phyloP scores from a whole-genome alignment of 306 rosid species.

The Ochetophila trinervis region DNA sequence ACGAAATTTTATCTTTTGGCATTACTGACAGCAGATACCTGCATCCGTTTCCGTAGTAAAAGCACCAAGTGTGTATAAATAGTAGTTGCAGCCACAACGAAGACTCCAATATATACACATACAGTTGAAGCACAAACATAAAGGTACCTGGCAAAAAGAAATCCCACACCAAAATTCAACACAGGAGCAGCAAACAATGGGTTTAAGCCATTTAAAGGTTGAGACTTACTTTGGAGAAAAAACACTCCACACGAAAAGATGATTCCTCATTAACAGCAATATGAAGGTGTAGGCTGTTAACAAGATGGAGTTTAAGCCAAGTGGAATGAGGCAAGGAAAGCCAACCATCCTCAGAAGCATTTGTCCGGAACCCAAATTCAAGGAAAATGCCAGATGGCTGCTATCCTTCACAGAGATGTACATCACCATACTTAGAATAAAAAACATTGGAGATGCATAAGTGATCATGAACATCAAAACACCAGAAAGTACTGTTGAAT shows the following conservation, averaged over 20 bases:
- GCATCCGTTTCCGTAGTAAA: conserved; percentile 35
- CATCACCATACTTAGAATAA: conserved; percentile 65
- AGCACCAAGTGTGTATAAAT: conserved; percentile 53
- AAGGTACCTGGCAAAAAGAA: conserved; percentile 57
- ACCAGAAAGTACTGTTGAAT: conserved; percentile 81
- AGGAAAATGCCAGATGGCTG: conserved; percentile 24
- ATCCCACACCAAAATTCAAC: conserved; percentile 17
- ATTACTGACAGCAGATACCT: conserved; percentile 23
- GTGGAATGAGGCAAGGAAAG: conserved; percentile 77
- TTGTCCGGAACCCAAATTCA: conserved; percentile 49
- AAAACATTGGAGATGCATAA: conserved; percentile 76
- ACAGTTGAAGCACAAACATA: conserved; percentile 69
- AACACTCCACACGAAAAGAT: conserved; percentile 93
- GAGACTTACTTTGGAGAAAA: conserved; percentile 88
- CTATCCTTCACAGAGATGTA: conserved; percentile 61
- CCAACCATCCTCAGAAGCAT: conserved; percentile 66
- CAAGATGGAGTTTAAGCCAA: conserved; percentile 67
- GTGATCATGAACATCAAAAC: conserved; percentile 88
- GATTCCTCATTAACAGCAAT: conserved; percentile 87
- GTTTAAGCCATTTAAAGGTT: too few species aligned
- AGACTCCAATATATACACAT: conserved; percentile 60
- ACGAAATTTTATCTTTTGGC: conserved; percentile 13
- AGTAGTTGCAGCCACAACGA: conserved; percentile 56
- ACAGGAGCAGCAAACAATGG: neutral
- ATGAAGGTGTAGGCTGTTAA: conserved; percentile 63